Base-by-base conservation (phyloP, 2,329 filamentous ascomycete species). In the Hypocreales sp. region DNA sequence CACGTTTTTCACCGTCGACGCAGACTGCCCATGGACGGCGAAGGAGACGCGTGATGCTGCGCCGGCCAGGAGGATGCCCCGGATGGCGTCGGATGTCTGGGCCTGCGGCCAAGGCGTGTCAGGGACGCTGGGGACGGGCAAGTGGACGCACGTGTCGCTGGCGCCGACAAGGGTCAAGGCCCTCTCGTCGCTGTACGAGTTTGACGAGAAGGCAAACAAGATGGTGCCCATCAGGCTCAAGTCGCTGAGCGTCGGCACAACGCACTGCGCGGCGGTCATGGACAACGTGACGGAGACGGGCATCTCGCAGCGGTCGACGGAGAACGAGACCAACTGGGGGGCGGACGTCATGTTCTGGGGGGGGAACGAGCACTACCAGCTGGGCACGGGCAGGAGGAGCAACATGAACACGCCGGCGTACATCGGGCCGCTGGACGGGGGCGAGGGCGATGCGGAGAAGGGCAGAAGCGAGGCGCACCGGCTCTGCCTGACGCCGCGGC, bases 281-380 rank as follows among this genome's bases (percentile, higher is more conserved):
- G 67, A 74, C 44, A 94, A 94, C 46, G 68, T 79, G 17, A 80
- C 80, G 1, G 63, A 73, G 28, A 63, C 84, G 5, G 55, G 61
- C 11, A 64, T 74, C 2, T 56, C 63, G 3, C 48, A 41, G 34
- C 53, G 46, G 29, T 60, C 41, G 11, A 64, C 65, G 2, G 58
- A 69, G 22, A 78, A 80, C 37, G 79, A 84, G 42, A 82, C 75
- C 2, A 86, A 90, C 47, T 93, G 76, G 71, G 90, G 90, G 26
- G 73, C 79, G 5, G 90, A 95, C 47, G 75, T 86, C 17, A 50
- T 95, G 2, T 92, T 82, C 61, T 98, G 86, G 82, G 90, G 90
- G 35, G 83, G 83, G 28, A 98, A 95, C 44, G 86, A 95, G 56
- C 71, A 77, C 47, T 94, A 79, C 51, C 90, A 98, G 54, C 68